These are phyloP conservation scores for Phyllosticta capitalensis DNA, from an alignment of 2,329 filamentous ascomycete species.

Conservation along the genomic window DNA sequence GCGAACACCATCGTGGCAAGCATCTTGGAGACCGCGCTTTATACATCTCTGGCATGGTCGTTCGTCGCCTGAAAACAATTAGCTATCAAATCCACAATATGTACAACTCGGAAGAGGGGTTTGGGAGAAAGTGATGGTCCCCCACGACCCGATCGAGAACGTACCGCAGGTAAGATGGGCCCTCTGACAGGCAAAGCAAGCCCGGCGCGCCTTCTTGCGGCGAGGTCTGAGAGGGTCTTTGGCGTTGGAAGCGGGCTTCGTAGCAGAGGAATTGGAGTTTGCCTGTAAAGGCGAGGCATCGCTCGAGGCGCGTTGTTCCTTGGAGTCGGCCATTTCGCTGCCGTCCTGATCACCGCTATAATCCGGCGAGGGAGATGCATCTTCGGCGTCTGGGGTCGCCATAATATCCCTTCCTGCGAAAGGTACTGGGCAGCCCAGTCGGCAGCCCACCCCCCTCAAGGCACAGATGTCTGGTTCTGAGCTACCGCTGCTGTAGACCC, in stretches of 20 bases:
- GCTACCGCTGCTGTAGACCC: conserved; percentile 25
- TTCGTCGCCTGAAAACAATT: conserved; percentile 64
- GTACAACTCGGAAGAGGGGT: no score
- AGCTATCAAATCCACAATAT: conserved; percentile 1
- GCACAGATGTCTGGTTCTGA: conserved; percentile 27
- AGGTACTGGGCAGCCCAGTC: conserved; percentile 9
- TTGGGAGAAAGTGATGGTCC: no score
- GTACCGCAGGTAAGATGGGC: conserved; percentile 97
- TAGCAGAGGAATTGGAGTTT: conserved; percentile 21
- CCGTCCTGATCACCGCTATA: conserved; percentile 33
- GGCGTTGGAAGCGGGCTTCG: conserved; percentile 41
- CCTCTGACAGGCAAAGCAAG: conserved; percentile 93
- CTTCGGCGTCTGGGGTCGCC: conserved; percentile 38
- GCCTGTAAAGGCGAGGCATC: conserved; percentile 23
- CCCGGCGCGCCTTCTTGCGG: conserved; percentile 90
- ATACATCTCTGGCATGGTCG: conserved; percentile 89
- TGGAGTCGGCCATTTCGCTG: conserved; percentile 36
- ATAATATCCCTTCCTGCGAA: conserved; percentile 33
- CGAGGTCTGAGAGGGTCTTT: conserved; percentile 86
- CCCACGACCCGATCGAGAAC: conserved; percentile 30
- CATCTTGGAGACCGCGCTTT: conserved; percentile 82
- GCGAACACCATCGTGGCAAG: conserved; percentile 89
- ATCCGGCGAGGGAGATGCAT: conserved; percentile 39
- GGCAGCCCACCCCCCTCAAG: conserved; percentile 14
- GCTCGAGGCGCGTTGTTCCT: conserved; percentile 28